Percentiles rank a stretch among this genome's conserved stretches.
Evolutionary conservation across 768 basidiomycete species (phyloP).

Genomic region (Mycena venus): DNA sequence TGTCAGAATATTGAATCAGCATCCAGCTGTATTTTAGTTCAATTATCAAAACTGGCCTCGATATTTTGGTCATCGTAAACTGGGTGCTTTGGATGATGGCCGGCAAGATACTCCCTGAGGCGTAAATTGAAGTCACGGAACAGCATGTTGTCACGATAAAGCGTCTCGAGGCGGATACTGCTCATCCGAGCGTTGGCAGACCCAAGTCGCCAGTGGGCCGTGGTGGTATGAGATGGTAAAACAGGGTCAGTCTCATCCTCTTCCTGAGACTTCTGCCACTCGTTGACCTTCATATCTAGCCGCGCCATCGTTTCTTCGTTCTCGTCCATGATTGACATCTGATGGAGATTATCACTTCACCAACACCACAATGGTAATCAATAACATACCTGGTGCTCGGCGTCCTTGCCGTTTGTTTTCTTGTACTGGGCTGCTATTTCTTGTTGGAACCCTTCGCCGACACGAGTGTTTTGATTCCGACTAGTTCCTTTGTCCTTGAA

Average conservation of each 20-base stretch:
- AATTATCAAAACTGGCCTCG: neutral
- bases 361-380: too few species aligned
- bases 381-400: slow-evolving; percentile 22
- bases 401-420: slow-evolving; percentile 21
- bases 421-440: slow-evolving; percentile 4
- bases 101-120: slow-evolving; percentile 17
- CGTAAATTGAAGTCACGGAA: slow-evolving; percentile 22
- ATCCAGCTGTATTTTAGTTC: neutral
- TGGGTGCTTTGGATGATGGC: neutral
- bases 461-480: slow-evolving; percentile 22
- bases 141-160: neutral
- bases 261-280: slow-evolving; percentile 7
- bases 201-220: slow-evolving; percentile 12
- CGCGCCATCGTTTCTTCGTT: slow-evolving; percentile 27
- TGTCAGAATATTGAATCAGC: neutral
- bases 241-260: neutral
- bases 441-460: slow-evolving; percentile 28
- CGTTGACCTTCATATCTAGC: slow-evolving; percentile 17
- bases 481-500: slow-evolving; percentile 18
- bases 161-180: neutral
- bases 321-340: slow-evolving; percentile 25
- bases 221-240: neutral
- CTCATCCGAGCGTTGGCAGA: neutral
- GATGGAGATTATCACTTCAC: neutral
- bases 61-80: slow-evolving; percentile 1